Percentiles rank a stretch among this genome's conserved stretches.
Conservation (phyloP, 768 basidiomycete genomes). For the Leccinum broughii region DNA sequence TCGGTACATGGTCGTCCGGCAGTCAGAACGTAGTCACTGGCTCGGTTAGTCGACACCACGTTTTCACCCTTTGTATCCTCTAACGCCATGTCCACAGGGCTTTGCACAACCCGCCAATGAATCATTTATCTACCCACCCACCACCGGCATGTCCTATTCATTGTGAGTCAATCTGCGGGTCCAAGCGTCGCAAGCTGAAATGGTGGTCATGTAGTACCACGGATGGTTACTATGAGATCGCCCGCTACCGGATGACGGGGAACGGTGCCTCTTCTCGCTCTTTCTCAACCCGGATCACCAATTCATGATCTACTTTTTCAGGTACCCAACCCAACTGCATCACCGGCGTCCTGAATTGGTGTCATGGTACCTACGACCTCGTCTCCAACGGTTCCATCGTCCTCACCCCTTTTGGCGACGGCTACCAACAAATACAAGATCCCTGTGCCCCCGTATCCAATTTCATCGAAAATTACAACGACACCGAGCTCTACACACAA, state of each 20-base stretch:
- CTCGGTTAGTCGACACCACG: slow-evolving; percentile 52
- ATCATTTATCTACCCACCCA: slow-evolving; percentile 81
- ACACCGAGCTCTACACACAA: slow-evolving; percentile 58
- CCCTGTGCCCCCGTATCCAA: slow-evolving; percentile 88
- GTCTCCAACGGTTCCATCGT: slow-evolving; percentile 78
- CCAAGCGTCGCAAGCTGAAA: slow-evolving; percentile 1
- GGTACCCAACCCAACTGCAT: slow-evolving; percentile 87
- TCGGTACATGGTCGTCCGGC: slow-evolving; percentile 88
- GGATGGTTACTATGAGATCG: slow-evolving; percentile 82
- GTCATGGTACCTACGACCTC: slow-evolving; percentile 76
- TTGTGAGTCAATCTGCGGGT: slow-evolving; percentile 57
- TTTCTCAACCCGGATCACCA: background rate
- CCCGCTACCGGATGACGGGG: slow-evolving; percentile 83
- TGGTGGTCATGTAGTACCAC: slow-evolving; percentile 46
- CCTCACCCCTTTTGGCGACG: slow-evolving; percentile 76
- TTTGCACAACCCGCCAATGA: slow-evolving; percentile 84
- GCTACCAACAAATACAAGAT: slow-evolving; percentile 93
- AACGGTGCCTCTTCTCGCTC: slow-evolving; percentile 58
- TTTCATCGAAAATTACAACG: slow-evolving; percentile 82
- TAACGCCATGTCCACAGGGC: slow-evolving; percentile 43
- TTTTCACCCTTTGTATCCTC: background rate
- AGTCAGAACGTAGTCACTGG: slow-evolving; percentile 78
- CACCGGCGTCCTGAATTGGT: slow-evolving; percentile 84
- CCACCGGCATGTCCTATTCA: slow-evolving; percentile 84
- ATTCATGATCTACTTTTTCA: slow-evolving; percentile 31